Conservation (phyloP, 2,329 filamentous ascomycete genomes). For the Shiraia sp. region DNA sequence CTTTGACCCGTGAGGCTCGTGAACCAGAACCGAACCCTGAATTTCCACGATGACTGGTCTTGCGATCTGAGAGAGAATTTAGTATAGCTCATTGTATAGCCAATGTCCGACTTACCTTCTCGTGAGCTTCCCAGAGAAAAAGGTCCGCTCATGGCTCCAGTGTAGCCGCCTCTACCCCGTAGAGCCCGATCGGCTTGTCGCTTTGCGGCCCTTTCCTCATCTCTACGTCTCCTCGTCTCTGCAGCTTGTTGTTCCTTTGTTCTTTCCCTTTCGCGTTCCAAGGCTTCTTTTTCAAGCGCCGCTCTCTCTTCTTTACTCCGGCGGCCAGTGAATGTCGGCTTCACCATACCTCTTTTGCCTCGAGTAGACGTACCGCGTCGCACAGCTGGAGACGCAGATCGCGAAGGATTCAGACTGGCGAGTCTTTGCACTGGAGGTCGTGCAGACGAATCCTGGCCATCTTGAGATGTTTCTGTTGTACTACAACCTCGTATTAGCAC, state of each 20-base stretch:
- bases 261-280: slow-evolving; percentile 45
- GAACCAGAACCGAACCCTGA: slow-evolving; percentile 31
- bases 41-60: slow-evolving; percentile 20
- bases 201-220: slow-evolving; percentile 23
- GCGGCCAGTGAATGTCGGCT: slow-evolving; percentile 50
- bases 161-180: slow-evolving; percentile 49
- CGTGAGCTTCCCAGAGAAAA: slow-evolving; percentile 43
- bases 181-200: slow-evolving; percentile 31
- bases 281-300: slow-evolving; percentile 46
- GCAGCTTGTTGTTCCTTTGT: slow-evolving; percentile 40
- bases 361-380: slow-evolving; percentile 29
- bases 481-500: slow-evolving; percentile 10
- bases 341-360: slow-evolving; percentile 35
- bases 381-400: slow-evolving; percentile 35
- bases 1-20: slow-evolving; percentile 35
- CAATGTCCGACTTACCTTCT: slow-evolving; percentile 24
- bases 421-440: slow-evolving; percentile 31
- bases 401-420: slow-evolving; percentile 33
- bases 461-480: slow-evolving; percentile 18
- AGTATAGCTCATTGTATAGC: background rate
- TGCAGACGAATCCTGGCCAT: slow-evolving; percentile 21
- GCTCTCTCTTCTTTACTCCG: slow-evolving; percentile 51
- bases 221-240: slow-evolving; percentile 25
- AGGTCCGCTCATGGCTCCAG: slow-evolving; percentile 46
- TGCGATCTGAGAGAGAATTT: slow-evolving; percentile 24